These are phyloP conservation scores for Globisporangium radiosum DNA, from an alignment of 352 stramenopile genomes.

Conservation along the genomic window DNA sequence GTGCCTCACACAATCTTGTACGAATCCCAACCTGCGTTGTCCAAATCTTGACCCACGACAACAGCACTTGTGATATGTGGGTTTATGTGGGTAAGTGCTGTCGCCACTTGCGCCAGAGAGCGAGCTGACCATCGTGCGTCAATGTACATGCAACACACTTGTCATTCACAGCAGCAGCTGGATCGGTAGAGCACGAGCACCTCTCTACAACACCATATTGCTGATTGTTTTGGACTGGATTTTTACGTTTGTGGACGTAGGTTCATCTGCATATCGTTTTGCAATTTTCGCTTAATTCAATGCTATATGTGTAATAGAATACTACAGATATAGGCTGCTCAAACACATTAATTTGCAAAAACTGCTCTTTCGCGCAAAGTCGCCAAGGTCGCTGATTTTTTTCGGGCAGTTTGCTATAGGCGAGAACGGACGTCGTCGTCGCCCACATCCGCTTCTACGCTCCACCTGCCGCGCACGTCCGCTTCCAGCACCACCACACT, in stretches of 20 bases:
- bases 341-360: no score
- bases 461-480: background rate
- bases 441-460: background rate
- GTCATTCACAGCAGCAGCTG: no score
- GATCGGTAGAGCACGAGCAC: no score
- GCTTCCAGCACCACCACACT: background rate
- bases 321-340: background rate
- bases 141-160: background rate
- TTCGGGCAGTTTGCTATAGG: background rate
- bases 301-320: background rate
- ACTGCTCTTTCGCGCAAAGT: background rate
- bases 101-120: background rate
- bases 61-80: background rate
- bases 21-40: no score
- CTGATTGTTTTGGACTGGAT: no score
- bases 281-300: background rate
- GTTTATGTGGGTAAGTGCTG: background rate
- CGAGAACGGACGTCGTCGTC: background rate
- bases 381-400: conserved; percentile 7
- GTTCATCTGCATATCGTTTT: background rate
- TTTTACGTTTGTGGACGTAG: no score
- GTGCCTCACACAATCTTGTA: no score
- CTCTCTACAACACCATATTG: no score
- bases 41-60: background rate
- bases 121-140: background rate